A percentile compares a stretch with the other conserved stretches of the same genome.
phyloP scores from a whole-genome alignment of 305 asterid genomes.

The Ajuga reptans region DNA sequence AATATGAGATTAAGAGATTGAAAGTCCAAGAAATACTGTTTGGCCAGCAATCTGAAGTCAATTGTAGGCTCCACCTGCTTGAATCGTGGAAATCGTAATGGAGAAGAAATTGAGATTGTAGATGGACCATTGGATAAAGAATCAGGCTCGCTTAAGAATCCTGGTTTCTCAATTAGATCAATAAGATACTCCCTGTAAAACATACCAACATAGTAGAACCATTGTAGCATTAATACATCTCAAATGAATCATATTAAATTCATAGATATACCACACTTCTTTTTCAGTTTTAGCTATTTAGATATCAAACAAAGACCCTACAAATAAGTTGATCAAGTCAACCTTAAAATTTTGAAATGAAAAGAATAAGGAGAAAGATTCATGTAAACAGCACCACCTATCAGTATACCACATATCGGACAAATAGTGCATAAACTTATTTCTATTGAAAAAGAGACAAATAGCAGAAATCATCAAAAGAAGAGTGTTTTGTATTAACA shows the following conservation, averaged over 20 bases:
- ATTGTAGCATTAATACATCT: conserved; percentile 11
- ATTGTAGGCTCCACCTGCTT: conserved; percentile 56
- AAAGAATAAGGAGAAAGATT: background rate
- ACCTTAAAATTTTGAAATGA: conserved; percentile 2
- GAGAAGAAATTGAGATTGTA: conserved; percentile 78
- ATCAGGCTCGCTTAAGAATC: conserved; percentile 72
- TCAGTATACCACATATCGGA: background rate
- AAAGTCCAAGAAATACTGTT: conserved; percentile 68
- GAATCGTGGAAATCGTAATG: conserved; percentile 72
- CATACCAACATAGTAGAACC: conserved; percentile 19
- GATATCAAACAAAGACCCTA: conserved; percentile 13
- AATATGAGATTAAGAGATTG: conserved; percentile 71
- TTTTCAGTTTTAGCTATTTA: background rate
- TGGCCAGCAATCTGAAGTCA: conserved; percentile 79
- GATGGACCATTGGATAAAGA: conserved; percentile 80
- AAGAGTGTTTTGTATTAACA: background rate
- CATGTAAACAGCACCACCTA: background rate
- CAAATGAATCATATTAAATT: conserved; percentile 13
- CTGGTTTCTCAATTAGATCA: conserved; percentile 76
- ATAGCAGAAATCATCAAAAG: background rate
- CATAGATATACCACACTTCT: background rate
- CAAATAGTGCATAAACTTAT: background rate
- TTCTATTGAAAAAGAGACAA: too few species aligned
- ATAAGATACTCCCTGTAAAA: conserved; percentile 70
- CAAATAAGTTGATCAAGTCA: background rate